These are phyloP conservation scores for Mrakiaceae sp. DNA, from an alignment of 1,284 basidiomycete genomes.

Conservation along the genomic window DNA sequence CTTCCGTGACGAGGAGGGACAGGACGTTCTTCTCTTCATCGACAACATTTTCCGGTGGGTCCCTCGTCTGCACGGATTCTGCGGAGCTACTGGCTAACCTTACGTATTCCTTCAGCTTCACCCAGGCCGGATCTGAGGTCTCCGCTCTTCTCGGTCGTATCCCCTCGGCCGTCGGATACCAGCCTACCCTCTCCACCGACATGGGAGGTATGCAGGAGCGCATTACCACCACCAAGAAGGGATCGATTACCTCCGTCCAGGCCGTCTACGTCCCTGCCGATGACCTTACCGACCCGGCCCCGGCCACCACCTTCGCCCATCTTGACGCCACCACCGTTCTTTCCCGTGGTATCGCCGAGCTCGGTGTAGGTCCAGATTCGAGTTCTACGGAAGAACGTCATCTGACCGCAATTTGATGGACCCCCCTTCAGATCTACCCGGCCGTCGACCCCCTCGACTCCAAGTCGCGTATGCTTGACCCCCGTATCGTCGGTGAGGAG, in stretches of 20 bases:
- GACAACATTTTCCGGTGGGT: conserved; percentile 93
- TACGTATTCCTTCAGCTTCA: conserved; percentile 48
- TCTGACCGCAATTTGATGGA: no score
- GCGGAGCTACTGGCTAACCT: conserved; percentile 17
- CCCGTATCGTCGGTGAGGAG: conserved; percentile 73
- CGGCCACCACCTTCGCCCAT: conserved; percentile 98
- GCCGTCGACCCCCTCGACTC: conserved; percentile 99
- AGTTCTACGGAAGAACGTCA: no score
- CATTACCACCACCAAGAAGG: conserved; percentile 99
- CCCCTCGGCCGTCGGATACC: conserved; percentile 99
- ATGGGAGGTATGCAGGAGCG: conserved; percentile 99
- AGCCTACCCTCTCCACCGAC: conserved; percentile 97
- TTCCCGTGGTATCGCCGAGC: conserved; percentile 97
- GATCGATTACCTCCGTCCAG: conserved; percentile 98
- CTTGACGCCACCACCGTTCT: conserved; percentile 99
- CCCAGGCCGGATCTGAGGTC: conserved; percentile 99
- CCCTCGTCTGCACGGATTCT: not conserved
- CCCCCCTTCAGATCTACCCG: conserved; percentile 39
- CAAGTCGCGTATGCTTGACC: conserved; percentile 98
- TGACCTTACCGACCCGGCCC: conserved; percentile 98
- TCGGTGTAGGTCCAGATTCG: conserved; percentile 55
- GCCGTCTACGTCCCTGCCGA: conserved; percentile 99
- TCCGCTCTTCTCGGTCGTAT: conserved; percentile 99
- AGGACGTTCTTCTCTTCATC: conserved; percentile 99
- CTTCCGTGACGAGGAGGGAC: conserved; percentile 99